Evolutionary conservation across 768 basidiomycete species (phyloP), one percentile per base, ranked within the genome.

Genomic region (Termitomyces bulborhizus): DNA sequence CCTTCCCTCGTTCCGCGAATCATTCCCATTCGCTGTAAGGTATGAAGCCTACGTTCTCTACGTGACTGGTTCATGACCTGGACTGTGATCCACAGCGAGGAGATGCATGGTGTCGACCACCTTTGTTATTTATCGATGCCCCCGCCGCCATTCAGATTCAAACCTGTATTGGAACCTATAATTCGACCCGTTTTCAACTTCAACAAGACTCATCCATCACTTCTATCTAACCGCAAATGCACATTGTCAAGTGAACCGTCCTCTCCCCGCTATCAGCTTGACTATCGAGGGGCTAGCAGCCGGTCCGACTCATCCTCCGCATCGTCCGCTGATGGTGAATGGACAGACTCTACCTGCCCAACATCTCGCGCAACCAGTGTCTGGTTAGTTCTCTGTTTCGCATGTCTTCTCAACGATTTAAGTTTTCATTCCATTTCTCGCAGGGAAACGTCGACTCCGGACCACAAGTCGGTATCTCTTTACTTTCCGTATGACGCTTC

Each of bases 1-100:
- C 16, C 31, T 63, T 15, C 62, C 62, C 21, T 59, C 62, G n/a
- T 63, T 63, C 31, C 60, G 56, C 4, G 60, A 61, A 52, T 51
- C 60, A 36, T 63, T 63, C 34, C 51, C 55, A 1, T 52, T 57
- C 4, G 57, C 56, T 21, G n/a, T 56, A 21, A 44, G 54, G 61
- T 62, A 55, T 29, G 13, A 37, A 29, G 21, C 29, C 34, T 29
- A 21, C n/a, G 4, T 42, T 36, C 4, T 34, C 6, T n/a, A 26
- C 3, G 6, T 6, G 9, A 24, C 31, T 27, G 12, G 4, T 29
- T 18, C 11, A 16, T 49, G n/a, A 50, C 26, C 26, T 29, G 18
- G 27, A 5, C 15, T 18, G 8, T 32, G 24, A 43, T 1, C 11
- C 26, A 16, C 11, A 55, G 54, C n/a, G 54, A 52, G 24, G 45